These are phyloP conservation scores for Didymella exigua DNA, from an alignment of 2,329 filamentous ascomycete genomes.

Conservation along the genomic window DNA sequence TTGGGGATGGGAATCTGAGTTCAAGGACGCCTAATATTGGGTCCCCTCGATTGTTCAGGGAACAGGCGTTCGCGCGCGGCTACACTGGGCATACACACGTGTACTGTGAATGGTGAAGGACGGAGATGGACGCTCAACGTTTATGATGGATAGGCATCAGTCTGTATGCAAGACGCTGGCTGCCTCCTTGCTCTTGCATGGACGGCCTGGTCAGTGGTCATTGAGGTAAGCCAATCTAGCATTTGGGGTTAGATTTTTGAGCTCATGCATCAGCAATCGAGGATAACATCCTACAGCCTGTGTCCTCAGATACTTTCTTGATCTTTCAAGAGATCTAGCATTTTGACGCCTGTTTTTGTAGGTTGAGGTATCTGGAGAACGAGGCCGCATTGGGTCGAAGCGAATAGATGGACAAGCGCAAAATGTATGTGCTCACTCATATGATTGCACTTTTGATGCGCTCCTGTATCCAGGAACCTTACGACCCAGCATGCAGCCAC, in stretches of 20 bases:
- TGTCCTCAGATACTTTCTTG: not conserved
- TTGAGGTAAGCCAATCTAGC: not conserved
- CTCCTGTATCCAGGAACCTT: not conserved
- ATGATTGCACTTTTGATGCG: too few relatives aligned
- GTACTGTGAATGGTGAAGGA: not conserved
- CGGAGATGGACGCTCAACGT: not conserved
- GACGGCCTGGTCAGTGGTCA: not conserved
- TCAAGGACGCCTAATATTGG: not conserved
- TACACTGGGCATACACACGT: not conserved
- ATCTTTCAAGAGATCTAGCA: not conserved
- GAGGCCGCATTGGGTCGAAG: too few relatives aligned
- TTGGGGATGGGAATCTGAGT: not conserved
- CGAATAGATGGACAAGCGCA: too few relatives aligned
- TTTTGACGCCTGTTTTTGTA: not conserved
- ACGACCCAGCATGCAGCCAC: not conserved
- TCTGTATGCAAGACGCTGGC: not conserved
- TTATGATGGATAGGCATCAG: not conserved
- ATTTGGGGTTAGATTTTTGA: not conserved
- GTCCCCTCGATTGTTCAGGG: not conserved
- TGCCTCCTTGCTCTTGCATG: not conserved
- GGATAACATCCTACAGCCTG: not conserved
- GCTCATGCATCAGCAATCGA: not conserved
- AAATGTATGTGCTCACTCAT: not conserved
- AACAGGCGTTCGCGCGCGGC: constrained; percentile 2
- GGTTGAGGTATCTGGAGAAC: not conserved